phyloP scores from a whole-genome alignment of 306 rosid genomes.

The Trifolium dubium region DNA sequence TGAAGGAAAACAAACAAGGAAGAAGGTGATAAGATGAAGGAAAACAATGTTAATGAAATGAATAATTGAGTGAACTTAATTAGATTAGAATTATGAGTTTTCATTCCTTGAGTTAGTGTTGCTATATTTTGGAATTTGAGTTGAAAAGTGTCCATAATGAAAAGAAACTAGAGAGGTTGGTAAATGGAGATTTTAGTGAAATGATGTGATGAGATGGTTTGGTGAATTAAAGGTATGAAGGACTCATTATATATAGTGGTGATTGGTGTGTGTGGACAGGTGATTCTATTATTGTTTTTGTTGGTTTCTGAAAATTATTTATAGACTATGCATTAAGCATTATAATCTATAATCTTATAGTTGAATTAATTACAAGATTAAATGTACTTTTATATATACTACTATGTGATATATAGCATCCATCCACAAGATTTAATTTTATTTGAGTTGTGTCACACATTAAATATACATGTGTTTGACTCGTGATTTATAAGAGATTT shows the following conservation, averaged over 20 bases:
- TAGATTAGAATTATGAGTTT: slow-evolving; percentile 52
- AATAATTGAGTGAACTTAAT: slow-evolving; percentile 53
- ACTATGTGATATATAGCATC: no score
- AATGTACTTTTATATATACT: no score
- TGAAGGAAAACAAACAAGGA: slow-evolving; percentile 54
- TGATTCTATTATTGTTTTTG: neutral
- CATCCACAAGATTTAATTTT: no score
- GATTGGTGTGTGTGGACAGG: neutral
- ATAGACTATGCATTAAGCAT: neutral
- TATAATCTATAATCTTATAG: no score
- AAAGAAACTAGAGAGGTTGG: slow-evolving; percentile 28
- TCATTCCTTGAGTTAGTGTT: slow-evolving; percentile 28
- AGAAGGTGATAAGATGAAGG: slow-evolving; percentile 55
- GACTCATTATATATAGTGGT: slow-evolving; percentile 35
- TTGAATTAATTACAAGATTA: neutral
- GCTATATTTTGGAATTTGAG: slow-evolving; percentile 39
- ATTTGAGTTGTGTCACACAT: no score
- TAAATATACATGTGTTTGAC: no score
- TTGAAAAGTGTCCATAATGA: slow-evolving; percentile 36
- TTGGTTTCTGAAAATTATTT: neutral
- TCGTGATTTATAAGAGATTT: no score
- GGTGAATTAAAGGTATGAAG: slow-evolving; percentile 31
- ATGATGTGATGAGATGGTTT: slow-evolving; percentile 2
- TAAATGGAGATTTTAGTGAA: neutral
- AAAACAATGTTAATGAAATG: slow-evolving; percentile 56